Conservation (phyloP, 129 eudicot species). For the Mikania micrantha region DNA sequence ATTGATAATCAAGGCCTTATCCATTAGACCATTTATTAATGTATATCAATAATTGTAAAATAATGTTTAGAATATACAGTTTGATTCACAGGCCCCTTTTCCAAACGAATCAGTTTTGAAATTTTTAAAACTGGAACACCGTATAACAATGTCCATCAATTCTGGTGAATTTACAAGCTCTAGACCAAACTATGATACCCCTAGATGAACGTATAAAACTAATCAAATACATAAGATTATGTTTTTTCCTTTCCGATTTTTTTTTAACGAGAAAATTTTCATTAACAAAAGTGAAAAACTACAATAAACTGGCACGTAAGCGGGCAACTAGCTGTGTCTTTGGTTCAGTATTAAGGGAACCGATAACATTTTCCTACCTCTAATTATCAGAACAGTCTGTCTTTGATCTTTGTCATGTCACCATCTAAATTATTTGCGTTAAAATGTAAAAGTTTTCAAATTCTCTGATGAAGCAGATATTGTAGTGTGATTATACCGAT, state of each 20-base stretch:
- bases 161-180: background rate
- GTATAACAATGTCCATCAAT: background rate
- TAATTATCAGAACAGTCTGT: background rate
- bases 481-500: too few relatives aligned
- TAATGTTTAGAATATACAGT: background rate
- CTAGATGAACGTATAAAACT: background rate
- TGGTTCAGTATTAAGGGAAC: background rate
- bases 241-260: background rate
- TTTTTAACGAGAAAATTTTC: too few relatives aligned
- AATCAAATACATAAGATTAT: slow-evolving; percentile 1
- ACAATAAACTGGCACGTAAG: too few relatives aligned
- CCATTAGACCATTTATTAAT: background rate
- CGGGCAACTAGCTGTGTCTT: too few relatives aligned
- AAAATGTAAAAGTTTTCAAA: too few relatives aligned
- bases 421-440: too few relatives aligned
- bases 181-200: background rate
- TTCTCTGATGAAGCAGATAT: too few relatives aligned
- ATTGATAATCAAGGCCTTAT: background rate
- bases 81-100: background rate
- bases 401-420: too few relatives aligned
- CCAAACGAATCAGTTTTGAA: background rate
- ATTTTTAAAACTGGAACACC: background rate
- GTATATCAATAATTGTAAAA: background rate
- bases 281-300: too few relatives aligned
- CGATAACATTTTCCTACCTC: background rate